Evolutionary conservation across 371 early-diverging fungal genomes (phyloP).

Genomic region (Chytridium lagenaria): DNA sequence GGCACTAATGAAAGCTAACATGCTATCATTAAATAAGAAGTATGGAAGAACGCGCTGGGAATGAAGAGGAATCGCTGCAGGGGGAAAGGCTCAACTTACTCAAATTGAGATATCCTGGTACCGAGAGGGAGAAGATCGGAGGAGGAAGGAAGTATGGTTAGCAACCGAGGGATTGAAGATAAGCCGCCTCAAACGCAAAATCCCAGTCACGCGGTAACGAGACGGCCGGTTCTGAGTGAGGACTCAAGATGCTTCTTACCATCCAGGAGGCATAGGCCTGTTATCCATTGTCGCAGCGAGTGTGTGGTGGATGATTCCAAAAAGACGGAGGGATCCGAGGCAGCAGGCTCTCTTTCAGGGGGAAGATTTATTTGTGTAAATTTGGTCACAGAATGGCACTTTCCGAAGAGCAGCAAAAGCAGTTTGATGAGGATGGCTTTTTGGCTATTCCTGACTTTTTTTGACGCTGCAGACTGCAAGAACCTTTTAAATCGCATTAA

Average conservation of each 20-base stretch:
- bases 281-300: conserved; percentile 4
- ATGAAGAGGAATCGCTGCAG: too few relatives aligned
- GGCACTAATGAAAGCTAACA: too few relatives aligned
- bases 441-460: conserved; percentile 77
- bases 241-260: not conserved
- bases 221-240: not conserved
- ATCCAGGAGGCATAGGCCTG: conserved; percentile 11
- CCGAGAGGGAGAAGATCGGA: too few relatives aligned
- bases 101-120: conserved; percentile 8
- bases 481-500: conserved; percentile 62
- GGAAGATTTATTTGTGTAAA: not conserved
- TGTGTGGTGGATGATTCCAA: too few relatives aligned
- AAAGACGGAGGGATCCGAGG: too few relatives aligned
- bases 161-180: too few relatives aligned
- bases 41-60: not conserved
- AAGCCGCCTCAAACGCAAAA: too few relatives aligned
- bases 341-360: too few relatives aligned
- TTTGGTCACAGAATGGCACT: not conserved
- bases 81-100: not conserved
- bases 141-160: too few relatives aligned
- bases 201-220: not conserved
- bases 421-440: conserved; percentile 63
- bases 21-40: too few relatives aligned
- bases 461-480: conserved; percentile 52
- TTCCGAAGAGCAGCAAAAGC: not conserved